These are phyloP conservation scores for Tetrastigma voinierianum DNA, from an alignment of 164 flowering plant genomes.

Conservation along the genomic window DNA sequence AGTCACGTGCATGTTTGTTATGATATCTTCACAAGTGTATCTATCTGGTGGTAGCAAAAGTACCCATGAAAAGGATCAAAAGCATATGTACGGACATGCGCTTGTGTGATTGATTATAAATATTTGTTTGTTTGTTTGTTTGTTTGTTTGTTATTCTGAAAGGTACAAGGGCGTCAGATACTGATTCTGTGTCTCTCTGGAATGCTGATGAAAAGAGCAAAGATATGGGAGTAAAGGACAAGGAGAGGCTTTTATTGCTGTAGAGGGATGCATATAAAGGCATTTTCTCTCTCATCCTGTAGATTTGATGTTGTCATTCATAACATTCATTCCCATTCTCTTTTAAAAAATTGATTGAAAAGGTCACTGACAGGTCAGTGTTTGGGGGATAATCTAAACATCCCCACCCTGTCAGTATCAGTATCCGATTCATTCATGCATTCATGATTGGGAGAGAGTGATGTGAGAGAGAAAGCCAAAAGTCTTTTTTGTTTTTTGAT, in stretches of 20 bases:
- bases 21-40: conserved; percentile 1
- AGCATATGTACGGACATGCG: background rate
- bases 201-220: background rate
- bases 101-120: conserved; percentile 4
- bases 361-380: conserved; percentile 17
- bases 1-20: conserved; percentile 7
- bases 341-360: conserved; percentile 3
- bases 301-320: background rate
- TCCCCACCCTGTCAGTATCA: conserved; percentile 6
- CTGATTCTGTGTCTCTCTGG: conserved; percentile 15
- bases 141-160: background rate
- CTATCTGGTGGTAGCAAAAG: conserved; percentile 7
- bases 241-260: conserved; percentile 7
- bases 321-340: background rate
- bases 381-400: conserved; percentile 12
- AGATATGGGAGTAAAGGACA: conserved; percentile 14
- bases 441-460: conserved; percentile 18
- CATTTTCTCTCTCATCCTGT: background rate
- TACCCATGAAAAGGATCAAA: conserved; percentile 7
- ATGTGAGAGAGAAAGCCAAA: conserved; percentile 3
- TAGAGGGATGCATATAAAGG: too few species aligned
- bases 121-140: conserved; percentile 8
- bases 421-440: conserved; percentile 7
- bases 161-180: conserved; percentile 15
- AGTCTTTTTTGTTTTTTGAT: too few species aligned